Evolutionary conservation across 75 land plant species (phyloP), one percentile per base, ranked within the genome.

Genomic region (Cryptomeria japonica): DNA sequence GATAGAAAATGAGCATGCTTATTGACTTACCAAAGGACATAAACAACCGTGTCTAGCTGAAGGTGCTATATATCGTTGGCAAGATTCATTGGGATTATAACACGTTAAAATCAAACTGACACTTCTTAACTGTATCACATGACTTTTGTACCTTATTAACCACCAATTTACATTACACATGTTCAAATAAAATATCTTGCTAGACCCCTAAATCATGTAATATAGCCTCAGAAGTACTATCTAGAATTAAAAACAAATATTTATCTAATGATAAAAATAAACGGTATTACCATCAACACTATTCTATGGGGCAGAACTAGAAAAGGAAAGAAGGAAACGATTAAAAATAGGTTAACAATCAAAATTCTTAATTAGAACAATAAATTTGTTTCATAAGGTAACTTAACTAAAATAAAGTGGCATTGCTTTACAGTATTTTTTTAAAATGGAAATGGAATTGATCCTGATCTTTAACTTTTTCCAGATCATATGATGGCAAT

Each of bases 401-500:
- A 75, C 37, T n/a, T 82, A 79, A 79, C 41, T 79, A 22, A 39
- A 34, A 9, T 39, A 39, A 2, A 82, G 11, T 46, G 11, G 16
- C 14, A 80, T 14, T 46, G 46, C 10, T 3, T 80, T 44, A 82
- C 25, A n/a, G 4, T 25, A 82, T 46, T 18, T 46, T 28, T n/a
- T 82, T n/a, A 28, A 14, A 3, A 80, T 28, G 49, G 34, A 82
- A 82, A 82, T 25, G 32, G 46, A 5, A 46, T 18, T 82, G 47
- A 1, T 82, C n/a, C 31, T 46, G 8, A 41, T 82, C 13, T 82
- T 82, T 4, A 11, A 36, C 3, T 14, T 37, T 86, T 61, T 90
- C n/a, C 89, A 98, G 99, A 98, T 92, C 99, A 98, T 88, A 97
- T 98, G 99, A 92, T 98, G 97, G 99, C 99, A 83, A 98, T 98